Evolutionary conservation across 495 filamentous ascomycete species (phyloP).

Genomic region (Penicillium odoratum): DNA sequence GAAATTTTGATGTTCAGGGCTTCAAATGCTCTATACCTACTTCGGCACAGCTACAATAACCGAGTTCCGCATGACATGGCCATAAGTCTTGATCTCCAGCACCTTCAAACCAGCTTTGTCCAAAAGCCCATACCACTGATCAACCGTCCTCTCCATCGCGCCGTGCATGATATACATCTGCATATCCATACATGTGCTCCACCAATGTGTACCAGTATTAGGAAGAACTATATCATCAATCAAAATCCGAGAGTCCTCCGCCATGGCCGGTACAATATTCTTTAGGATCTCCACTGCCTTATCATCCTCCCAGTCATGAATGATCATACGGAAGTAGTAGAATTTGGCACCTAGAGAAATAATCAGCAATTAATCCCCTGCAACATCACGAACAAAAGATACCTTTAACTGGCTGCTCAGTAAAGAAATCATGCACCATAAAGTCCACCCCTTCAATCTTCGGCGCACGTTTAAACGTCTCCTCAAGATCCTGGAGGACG

Average conservation of each 20-base stretch:
- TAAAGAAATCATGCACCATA: conserved; percentile 2
- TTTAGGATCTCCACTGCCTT: neutral
- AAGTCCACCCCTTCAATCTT: neutral
- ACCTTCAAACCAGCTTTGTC: neutral
- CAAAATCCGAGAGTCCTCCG: neutral
- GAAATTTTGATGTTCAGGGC: too few relatives aligned
- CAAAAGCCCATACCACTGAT: conserved; percentile 1
- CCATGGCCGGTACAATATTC: neutral
- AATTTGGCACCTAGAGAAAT: neutral
- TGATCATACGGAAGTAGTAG: conserved; percentile 6
- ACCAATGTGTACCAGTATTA: neutral
- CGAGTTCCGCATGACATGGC: neutral
- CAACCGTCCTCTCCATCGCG: neutral
- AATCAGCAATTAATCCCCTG: neutral
- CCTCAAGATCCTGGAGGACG: neutral
- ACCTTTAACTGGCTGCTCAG: neutral
- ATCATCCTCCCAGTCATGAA: conserved; percentile 5
- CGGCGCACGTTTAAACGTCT: neutral
- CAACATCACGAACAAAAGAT: neutral
- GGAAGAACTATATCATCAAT: conserved; percentile 3
- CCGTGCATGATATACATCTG: neutral
- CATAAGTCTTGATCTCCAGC: neutral
- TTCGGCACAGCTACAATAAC: neutral
- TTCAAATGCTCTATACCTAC: neutral
- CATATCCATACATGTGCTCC: neutral